A percentile compares a stretch with the other conserved stretches of the same genome.
These are phyloP conservation scores for Rhodotorula sp. DNA, from an alignment of 1,284 basidiomycete genomes.

Conservation along the genomic window DNA sequence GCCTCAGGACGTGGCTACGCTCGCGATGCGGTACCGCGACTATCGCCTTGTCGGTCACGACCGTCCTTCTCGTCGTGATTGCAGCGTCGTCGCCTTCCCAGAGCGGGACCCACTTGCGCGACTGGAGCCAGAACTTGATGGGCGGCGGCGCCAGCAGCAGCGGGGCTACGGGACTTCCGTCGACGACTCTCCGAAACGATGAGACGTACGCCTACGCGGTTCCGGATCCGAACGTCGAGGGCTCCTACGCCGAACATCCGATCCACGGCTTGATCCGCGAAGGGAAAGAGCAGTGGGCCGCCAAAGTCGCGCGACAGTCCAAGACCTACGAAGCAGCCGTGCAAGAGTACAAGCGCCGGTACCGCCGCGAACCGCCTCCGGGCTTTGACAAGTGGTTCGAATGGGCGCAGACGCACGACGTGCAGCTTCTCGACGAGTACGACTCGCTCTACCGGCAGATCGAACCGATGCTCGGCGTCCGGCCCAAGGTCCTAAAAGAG, in stretches of 20 bases:
- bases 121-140: background rate
- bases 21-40: background rate
- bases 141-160: background rate
- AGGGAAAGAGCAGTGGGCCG: conserved; percentile 21
- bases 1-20: background rate
- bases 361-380: conserved; percentile 32
- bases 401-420: conserved; percentile 32
- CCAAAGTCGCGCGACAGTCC: conserved; percentile 29
- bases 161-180: background rate
- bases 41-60: background rate
- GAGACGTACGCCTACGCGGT: background rate
- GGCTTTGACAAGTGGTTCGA: conserved; percentile 39
- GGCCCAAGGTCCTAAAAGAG: conserved; percentile 19
- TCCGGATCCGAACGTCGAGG: background rate
- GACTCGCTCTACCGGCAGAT: conserved; percentile 39
- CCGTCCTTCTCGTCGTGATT: too few relatives aligned
- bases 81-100: too few relatives aligned
- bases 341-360: conserved; percentile 38
- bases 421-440: conserved; percentile 43
- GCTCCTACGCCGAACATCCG: conserved; percentile 29
- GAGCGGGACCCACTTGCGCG: background rate
- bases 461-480: conserved; percentile 32
- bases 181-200: background rate
- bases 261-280: conserved; percentile 30
- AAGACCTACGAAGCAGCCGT: conserved; percentile 34